These are phyloP conservation scores for Trichophyton verrucosum DNA, from an alignment of 2,329 filamentous ascomycete species.

Conservation along the genomic window DNA sequence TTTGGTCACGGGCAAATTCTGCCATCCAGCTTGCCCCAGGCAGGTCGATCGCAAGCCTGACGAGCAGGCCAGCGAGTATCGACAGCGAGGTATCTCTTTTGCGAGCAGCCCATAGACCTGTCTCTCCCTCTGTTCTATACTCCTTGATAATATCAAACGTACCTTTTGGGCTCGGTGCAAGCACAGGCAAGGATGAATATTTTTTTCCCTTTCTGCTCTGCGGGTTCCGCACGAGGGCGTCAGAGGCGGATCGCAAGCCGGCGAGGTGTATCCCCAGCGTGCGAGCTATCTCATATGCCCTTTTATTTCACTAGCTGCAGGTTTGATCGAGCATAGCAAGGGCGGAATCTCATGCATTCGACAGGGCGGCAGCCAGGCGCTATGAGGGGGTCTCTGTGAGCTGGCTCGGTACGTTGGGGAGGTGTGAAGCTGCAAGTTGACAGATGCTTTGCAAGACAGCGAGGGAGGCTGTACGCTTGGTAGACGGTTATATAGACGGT, in stretches of 20 bases:
- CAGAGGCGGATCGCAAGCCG: not conserved
- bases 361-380: not conserved
- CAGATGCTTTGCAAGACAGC: not conserved
- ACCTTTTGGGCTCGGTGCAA: not conserved
- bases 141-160: not conserved
- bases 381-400: not conserved
- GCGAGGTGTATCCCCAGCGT: not conserved
- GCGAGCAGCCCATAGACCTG: not conserved
- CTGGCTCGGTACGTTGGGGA: not conserved
- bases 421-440: not conserved
- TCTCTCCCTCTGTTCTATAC: not conserved
- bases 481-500: too few species aligned
- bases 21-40: not conserved
- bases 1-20: conserved; percentile 1
- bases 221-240: not conserved
- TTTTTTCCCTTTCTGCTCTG: not conserved
- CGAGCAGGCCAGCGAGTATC: not conserved
- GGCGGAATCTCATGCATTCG: not conserved
- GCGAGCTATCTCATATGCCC: not conserved
- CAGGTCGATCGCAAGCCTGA: not conserved
- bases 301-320: not conserved
- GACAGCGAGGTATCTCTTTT: not conserved
- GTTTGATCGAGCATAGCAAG: not conserved
- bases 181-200: not conserved
- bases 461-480: not conserved